phyloP scores from a whole-genome alignment of 352 stramenopile genomes.

The Globisporangium apiculatum region DNA sequence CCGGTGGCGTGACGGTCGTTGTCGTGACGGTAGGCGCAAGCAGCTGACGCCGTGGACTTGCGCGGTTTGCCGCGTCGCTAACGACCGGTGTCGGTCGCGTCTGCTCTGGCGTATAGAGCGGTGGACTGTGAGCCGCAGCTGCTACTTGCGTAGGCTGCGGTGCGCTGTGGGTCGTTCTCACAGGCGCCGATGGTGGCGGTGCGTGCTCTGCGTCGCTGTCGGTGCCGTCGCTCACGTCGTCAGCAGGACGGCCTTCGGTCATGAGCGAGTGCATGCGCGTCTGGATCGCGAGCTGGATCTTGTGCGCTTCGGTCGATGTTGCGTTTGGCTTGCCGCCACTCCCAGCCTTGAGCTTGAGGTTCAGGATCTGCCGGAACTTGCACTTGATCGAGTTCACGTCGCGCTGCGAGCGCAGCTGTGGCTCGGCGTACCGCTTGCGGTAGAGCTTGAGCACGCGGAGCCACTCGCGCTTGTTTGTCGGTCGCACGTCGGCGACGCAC shows the following conservation, averaged over 20 bases:
- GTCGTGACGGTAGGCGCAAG: too few species aligned
- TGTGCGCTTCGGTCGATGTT: constrained; percentile 1
- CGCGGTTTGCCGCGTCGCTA: too few species aligned
- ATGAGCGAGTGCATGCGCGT: not conserved
- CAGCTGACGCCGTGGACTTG: too few species aligned
- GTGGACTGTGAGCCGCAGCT: too few species aligned
- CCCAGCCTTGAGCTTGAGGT: constrained; percentile 15
- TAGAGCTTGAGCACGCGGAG: too few species aligned
- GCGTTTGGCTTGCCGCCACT: constrained; percentile 2
- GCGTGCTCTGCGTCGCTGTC: constrained; percentile 5
- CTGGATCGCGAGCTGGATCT: not conserved
- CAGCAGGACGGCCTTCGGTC: not conserved
- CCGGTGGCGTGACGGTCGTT: too few species aligned
- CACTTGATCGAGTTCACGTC: constrained; percentile 20
- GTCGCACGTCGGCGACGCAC: not conserved
- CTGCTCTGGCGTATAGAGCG: too few species aligned
- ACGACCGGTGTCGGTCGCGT: too few species aligned
- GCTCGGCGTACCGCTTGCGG: constrained; percentile 9
- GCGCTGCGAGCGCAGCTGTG: constrained; percentile 10
- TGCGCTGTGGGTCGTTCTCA: not conserved
- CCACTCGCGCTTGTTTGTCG: too few species aligned
- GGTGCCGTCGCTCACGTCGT: not conserved
- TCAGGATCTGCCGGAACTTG: constrained; percentile 32
- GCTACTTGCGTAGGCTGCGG: too few species aligned
- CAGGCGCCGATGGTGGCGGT: constrained; percentile 7